Evolutionary conservation across 1,284 basidiomycete genomes (phyloP), one percentile per base, ranked within the genome.

Genomic region (Entoloma clypeatum): DNA sequence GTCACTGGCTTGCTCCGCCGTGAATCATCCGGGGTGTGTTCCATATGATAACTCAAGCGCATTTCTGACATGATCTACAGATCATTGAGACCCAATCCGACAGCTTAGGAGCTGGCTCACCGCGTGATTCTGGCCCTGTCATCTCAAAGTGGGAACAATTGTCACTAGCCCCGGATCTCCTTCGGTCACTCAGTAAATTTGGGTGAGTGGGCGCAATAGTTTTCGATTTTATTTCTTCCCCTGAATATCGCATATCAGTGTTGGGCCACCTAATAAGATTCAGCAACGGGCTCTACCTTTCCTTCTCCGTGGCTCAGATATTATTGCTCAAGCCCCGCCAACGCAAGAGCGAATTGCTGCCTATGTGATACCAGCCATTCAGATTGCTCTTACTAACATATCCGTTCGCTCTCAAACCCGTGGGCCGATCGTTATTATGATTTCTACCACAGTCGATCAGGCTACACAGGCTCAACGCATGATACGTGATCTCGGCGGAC

Each of bases 331-430:
- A 67, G 95, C 95, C 8, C 95, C 95, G 30, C 94, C 95, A 0
- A 98, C 95, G 0, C 95, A 98, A 63, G 95, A 99, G 63, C 79
- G 95, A 33, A 98, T 99, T 57, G 94, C 95, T 22, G 92, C 92
- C 41, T 99, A 99, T 63, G 88, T 93, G 35, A 93, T 95, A 47
- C 92, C 92, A 30, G 91, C 90, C 14, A 86, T 96, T 37, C 92
- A 94, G 57, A 81, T 88, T 33, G 88, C 89, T 28, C 74, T 91
- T 43, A 80, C 75, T 42, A 69, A 80, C 59, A 69, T 75, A 37
- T 47, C 65, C 4, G 63, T 66, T 53, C 67, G 74, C 36, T 59
- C 72, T 13, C 68, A 77, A 4, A 82, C 81, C 49, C 77, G 79
- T 19, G 92, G 92, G 3, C 90, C 94, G 7, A 71, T 89, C 21